A percentile compares a stretch with the other conserved stretches of the same genome.
phyloP scores from a whole-genome alignment of 768 basidiomycete species.

The Neoboletus magnificus region DNA sequence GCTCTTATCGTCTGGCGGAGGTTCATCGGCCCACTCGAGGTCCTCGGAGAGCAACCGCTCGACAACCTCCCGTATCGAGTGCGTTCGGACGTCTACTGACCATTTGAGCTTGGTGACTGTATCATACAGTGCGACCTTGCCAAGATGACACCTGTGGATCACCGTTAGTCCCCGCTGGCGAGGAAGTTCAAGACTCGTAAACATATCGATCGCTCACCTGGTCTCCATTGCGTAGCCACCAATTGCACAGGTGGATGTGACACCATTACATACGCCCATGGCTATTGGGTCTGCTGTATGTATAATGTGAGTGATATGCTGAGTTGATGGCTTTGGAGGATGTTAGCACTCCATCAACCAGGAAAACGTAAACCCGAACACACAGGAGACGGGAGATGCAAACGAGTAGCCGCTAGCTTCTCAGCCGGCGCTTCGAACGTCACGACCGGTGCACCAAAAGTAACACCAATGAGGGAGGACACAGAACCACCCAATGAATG shows the following conservation, averaged over 20 bases:
- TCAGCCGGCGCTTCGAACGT: conserved; percentile 86
- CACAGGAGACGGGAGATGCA: conserved; percentile 88
- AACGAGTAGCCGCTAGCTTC: conserved; percentile 61
- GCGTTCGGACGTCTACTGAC: conserved; percentile 71
- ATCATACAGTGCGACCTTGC: conserved; percentile 79
- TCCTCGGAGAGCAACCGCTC: conserved; percentile 58
- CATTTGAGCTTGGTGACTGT: conserved; percentile 79
- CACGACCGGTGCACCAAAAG: conserved; percentile 92
- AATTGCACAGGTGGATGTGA: conserved; percentile 72
- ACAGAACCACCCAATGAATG: conserved; percentile 87
- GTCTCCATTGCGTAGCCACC: conserved; percentile 87
- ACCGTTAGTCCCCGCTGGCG: not conserved
- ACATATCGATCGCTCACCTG: conserved; percentile 31
- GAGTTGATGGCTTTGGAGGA: conserved; percentile 53
- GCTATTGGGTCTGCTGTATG: conserved; percentile 94
- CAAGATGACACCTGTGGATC: conserved; percentile 73
- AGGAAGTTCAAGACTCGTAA: not conserved
- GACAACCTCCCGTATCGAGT: conserved; percentile 66
- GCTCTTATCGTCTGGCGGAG: conserved; percentile 3
- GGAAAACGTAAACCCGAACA: conserved; percentile 18
- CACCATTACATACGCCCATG: conserved; percentile 78
- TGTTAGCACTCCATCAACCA: not conserved
- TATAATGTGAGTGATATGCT: conserved; percentile 84
- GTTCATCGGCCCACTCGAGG: conserved; percentile 47
- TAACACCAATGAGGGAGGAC: conserved; percentile 78